Evolutionary conservation across 2,329 filamentous ascomycete genomes (phyloP), one percentile per base, ranked within the genome.

Genomic region (Neofusicoccum sp.): DNA sequence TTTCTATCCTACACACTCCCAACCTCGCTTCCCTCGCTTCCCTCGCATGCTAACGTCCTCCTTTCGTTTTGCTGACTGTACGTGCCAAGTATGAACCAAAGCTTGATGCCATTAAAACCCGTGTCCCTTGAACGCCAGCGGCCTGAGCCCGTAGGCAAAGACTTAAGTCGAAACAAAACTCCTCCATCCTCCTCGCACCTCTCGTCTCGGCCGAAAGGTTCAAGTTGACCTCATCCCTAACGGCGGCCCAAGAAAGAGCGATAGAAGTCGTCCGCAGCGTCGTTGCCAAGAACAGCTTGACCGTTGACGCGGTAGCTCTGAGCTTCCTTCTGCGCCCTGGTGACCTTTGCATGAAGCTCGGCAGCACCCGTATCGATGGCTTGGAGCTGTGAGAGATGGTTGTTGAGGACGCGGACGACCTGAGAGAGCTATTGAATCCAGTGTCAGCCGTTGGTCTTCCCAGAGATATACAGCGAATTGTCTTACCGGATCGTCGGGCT

Each of bases 341-440:
- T 78, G 56, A 98, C 90, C 82, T 96, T 96, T 62, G 87, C 83
- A 74, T 96, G 90, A 58, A 98, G 81, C 33, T 88, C 84, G 14
- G 87, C 84, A 36, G 93, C 90, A 65, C 93, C 93, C 65, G 87
- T 86, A 71, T 98, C 93, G 73, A 99, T 98, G 79, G 89, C 90
- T 76, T 97, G 93, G 63, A 99, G 82, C 75, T 97, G 93, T 36
- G 88, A 87, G 38, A 99, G 86, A 74, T 99, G 95, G 26, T 89
- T 87, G 74, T 99, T 99, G 67, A 99, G 87, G 53, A 98, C 92
- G 64, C 91, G 89, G 58, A 98, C 93, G 70, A 99, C 96, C 76
- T 97, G 92, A 67, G 91, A 93, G 71, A 98, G 83, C 89, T 97
- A 72, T 60, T 60, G 34, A 36, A 14, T n/a, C 14, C 11, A 33